Conservation (phyloP, 352 stramenopile genomes). For the Hyaloperonospora brassicae region DNA sequence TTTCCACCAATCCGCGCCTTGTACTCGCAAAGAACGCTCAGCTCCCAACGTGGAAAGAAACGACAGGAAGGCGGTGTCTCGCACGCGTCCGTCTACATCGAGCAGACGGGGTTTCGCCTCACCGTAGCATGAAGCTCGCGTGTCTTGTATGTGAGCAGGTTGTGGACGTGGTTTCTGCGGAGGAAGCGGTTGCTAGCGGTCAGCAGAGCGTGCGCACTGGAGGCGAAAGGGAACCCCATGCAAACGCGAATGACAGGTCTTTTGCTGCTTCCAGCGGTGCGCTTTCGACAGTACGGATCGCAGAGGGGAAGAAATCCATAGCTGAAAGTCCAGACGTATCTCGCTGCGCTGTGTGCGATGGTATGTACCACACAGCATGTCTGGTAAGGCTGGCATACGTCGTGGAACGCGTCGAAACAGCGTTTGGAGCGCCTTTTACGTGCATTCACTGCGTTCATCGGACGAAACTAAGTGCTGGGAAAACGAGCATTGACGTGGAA, state of each 20-base stretch:
- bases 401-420: neutral
- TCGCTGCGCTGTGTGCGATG: conserved; percentile 30
- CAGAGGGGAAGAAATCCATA: neutral
- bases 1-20: conserved; percentile 12
- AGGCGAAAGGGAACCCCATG: neutral
- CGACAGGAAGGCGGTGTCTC: conserved; percentile 14
- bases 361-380: conserved; percentile 40
- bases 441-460: conserved; percentile 21
- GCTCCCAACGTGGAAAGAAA: conserved; percentile 13
- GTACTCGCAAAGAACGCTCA: conserved; percentile 13
- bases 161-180: conserved; percentile 6
- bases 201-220: conserved; percentile 15
- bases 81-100: conserved; percentile 7
- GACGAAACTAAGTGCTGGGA: conserved; percentile 2
- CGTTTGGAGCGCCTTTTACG: conserved; percentile 6
- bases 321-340: conserved; percentile 8
- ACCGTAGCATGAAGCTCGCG: conserved; percentile 27
- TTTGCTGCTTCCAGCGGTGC: conserved; percentile 1
- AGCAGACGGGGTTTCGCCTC: neutral
- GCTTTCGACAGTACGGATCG: neutral
- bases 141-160: conserved; percentile 39
- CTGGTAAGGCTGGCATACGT: conserved; percentile 8
- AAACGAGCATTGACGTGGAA: neutral
- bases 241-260: conserved; percentile 3
- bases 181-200: conserved; percentile 1